A percentile compares a stretch with the other conserved stretches of the same genome.
Conservation (phyloP, 257 asterid species). For the Nicotiana undulata region DNA sequence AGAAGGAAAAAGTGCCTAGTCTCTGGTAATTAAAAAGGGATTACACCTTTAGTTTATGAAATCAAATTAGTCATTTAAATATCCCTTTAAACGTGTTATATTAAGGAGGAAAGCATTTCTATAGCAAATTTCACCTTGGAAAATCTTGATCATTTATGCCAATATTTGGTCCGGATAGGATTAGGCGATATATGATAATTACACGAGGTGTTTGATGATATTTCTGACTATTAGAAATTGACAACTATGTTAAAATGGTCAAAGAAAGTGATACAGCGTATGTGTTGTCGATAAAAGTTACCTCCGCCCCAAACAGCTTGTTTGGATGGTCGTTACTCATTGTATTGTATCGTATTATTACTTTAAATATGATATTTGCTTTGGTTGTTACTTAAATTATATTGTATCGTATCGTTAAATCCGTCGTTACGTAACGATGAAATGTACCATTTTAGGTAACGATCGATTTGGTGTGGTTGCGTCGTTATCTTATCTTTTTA, state of each 20-base stretch:
- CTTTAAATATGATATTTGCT: no score
- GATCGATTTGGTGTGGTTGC: no score
- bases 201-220: background rate
- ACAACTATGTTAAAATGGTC: background rate
- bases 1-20: background rate
- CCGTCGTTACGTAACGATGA: no score
- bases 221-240: background rate
- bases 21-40: background rate
- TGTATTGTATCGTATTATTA: no score
- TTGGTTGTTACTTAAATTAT: no score
- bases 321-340: no score
- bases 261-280: background rate
- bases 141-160: background rate
- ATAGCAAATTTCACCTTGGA: background rate
- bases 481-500: no score
- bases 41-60: background rate
- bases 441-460: no score
- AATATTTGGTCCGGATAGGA: background rate
- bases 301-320: no score
- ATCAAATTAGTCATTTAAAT: background rate
- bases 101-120: background rate
- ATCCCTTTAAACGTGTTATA: background rate
- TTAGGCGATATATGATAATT: background rate
- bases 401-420: no score
- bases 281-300: background rate